These are phyloP conservation scores for Kwoniella shivajii DNA, from an alignment of 1,284 basidiomycete species.

Conservation along the genomic window DNA sequence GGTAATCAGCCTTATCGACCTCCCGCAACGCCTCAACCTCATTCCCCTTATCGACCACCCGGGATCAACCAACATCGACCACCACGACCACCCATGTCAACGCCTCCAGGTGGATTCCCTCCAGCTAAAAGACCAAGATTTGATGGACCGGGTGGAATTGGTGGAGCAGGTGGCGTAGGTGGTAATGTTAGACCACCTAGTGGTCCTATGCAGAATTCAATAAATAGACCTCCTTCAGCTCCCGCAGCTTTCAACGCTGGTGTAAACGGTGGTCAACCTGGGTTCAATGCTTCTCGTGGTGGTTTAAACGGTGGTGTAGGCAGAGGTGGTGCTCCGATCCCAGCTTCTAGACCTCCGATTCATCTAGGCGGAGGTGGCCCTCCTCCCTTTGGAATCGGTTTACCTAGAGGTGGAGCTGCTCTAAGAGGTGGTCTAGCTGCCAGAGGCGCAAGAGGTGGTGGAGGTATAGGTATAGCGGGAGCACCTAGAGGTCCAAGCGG, in stretches of 20 bases:
- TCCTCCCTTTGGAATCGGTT: constrained; percentile 28
- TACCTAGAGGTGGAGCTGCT: constrained; percentile 20
- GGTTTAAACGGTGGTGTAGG: constrained; percentile 48
- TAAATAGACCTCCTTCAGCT: constrained; percentile 22
- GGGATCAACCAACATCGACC: constrained; percentile 19
- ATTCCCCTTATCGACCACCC: constrained; percentile 39
- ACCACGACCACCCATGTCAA: constrained; percentile 24
- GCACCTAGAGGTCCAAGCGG: constrained; percentile 34
- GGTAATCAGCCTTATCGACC: constrained; percentile 22
- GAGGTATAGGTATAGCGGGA: constrained; percentile 24
- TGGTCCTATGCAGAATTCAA: constrained; percentile 18
- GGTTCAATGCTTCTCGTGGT: constrained; percentile 48
- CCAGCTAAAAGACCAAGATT: constrained; percentile 74
- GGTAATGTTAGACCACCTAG: constrained; percentile 33
- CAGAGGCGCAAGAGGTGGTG: constrained; percentile 22
- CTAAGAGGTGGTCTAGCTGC: constrained; percentile 49
- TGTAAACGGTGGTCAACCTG: constrained; percentile 42
- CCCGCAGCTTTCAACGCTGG: constrained; percentile 36
- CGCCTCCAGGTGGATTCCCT: constrained; percentile 40
- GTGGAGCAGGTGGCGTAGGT: constrained; percentile 57
- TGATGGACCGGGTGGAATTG: constrained; percentile 64
- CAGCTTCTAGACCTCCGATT: constrained; percentile 31
- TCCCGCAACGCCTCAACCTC: constrained; percentile 22
- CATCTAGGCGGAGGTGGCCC: constrained; percentile 35
- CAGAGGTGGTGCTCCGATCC: constrained; percentile 18